Base-by-base conservation (phyloP, 306 rosid genomes). In the Trichosanthes truncata region DNA sequence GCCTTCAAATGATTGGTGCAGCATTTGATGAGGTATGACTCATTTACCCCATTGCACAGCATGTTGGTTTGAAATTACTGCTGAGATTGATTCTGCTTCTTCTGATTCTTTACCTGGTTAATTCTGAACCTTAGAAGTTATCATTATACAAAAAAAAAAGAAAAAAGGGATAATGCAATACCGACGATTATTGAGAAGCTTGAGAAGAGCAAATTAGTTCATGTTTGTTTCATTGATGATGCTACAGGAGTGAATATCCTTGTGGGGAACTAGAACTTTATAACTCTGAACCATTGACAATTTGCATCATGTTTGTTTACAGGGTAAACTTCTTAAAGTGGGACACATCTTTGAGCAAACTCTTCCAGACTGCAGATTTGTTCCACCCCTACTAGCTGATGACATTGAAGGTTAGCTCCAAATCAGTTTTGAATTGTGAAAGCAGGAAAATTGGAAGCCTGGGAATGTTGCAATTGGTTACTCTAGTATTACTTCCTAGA, bases 261-360 rank as follows among this genome's bases (percentile, higher is more conserved):
- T 68, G 52, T 41, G 52, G 35, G 13, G 31, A 68, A 20, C 75
- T 23, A 20, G 18, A 68, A 40, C 8, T 68, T n/a, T n/a, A 9
- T 17, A 18, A 68, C 31, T 41, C 53, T 45, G 12, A 71, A 45
- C 9, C 36, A 45, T 71, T 45, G 13, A 14, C 78, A 49, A 74
- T 31, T 51, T 33, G 2, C 40, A 25, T 79, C 40, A 46, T 78
- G 69, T 52, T 84, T 78, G 69, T 52, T 84, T 81, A 78, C 97
- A 92, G 98, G 97, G 85, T 40, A 91, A 90, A 74, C 81, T 95
- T 84, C 90, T 95, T 43, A 91, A 89, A 81, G 97, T 95, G 69
- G 99, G 93, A 57, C 97, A 95, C 81, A 88, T 95, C 81, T 95
- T 93, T 76, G 97, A 95, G 92, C 97, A 93, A 88, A 91, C 97